Percentiles rank a stretch among this genome's conserved stretches.
Conservation (phyloP, 1,284 basidiomycete genomes). For the Earliella scabrosa region DNA sequence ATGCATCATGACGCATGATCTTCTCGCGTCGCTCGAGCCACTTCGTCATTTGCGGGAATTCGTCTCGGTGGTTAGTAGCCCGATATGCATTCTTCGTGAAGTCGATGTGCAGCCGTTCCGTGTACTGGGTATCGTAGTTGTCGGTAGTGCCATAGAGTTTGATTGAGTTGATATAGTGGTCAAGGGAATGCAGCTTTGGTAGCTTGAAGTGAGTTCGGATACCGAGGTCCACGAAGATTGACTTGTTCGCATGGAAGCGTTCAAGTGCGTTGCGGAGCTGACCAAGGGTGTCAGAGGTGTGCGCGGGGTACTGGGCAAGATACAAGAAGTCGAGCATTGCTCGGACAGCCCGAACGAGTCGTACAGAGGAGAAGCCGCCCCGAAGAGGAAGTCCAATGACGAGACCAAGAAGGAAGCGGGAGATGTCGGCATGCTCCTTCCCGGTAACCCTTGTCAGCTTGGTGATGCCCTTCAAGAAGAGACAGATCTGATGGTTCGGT, state of each 20-base stretch:
- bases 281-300: slow-evolving; percentile 28
- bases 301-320: slow-evolving; percentile 32
- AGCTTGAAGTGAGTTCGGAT: slow-evolving; percentile 33
- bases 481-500: slow-evolving; percentile 24
- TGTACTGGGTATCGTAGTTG: slow-evolving; percentile 36
- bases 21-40: slow-evolving; percentile 39
- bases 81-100: too few relatives aligned
- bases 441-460: slow-evolving; percentile 24
- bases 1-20: slow-evolving; percentile 2
- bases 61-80: slow-evolving; percentile 39
- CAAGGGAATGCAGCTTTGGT: slow-evolving; percentile 35
- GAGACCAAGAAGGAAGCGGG: slow-evolving; percentile 36
- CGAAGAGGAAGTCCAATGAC: slow-evolving; percentile 24
- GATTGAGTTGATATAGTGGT: slow-evolving; percentile 32
- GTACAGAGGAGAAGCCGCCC: background rate
- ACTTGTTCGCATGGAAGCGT: slow-evolving; percentile 37
- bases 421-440: too few relatives aligned
- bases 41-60: slow-evolving; percentile 39
- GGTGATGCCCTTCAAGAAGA: slow-evolving; percentile 29
- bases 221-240: slow-evolving; percentile 31
- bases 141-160: slow-evolving; percentile 28
- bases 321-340: slow-evolving; percentile 32
- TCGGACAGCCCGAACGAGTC: slow-evolving; percentile 22
- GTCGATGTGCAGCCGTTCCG: too few relatives aligned
- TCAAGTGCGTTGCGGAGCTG: slow-evolving; percentile 25